Conservation (phyloP, 1,284 basidiomycete species). For the Ganoderma leucocontextum region DNA sequence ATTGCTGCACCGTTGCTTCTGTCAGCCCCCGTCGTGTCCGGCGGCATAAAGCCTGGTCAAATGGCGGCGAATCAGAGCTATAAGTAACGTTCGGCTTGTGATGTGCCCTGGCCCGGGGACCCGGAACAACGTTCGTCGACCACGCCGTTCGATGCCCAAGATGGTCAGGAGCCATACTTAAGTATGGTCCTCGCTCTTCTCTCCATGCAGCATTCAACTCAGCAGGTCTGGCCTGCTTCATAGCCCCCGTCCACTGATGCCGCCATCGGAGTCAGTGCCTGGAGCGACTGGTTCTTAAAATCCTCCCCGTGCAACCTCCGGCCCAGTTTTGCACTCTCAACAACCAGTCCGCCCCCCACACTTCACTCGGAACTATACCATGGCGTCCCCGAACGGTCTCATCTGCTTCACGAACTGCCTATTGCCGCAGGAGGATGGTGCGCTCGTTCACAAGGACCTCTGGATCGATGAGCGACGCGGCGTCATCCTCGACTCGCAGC, state of each 20-base stretch:
- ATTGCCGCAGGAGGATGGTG: slow-evolving; percentile 79
- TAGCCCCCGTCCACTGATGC: not conserved
- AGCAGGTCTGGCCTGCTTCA: slow-evolving; percentile 10
- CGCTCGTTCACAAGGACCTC: slow-evolving; percentile 70
- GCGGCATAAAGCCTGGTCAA: not conserved
- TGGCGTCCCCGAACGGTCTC: slow-evolving; percentile 64
- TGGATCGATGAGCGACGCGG: slow-evolving; percentile 81
- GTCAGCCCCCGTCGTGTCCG: not conserved
- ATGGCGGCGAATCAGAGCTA: not conserved
- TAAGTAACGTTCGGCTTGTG: not conserved
- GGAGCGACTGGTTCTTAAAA: slow-evolving; percentile 5
- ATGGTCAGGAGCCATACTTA: slow-evolving; percentile 15
- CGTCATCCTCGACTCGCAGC: slow-evolving; percentile 69
- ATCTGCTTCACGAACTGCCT: slow-evolving; percentile 89
- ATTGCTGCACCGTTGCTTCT: too few relatives aligned
- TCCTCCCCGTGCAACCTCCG: not conserved
- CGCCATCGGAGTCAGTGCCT: slow-evolving; percentile 10
- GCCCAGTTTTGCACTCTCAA: not conserved
- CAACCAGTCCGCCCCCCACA: not conserved
- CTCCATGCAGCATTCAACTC: slow-evolving; percentile 17
- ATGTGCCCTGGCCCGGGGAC: not conserved
- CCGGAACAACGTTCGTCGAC: slow-evolving; percentile 7
- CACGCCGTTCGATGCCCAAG: slow-evolving; percentile 1
- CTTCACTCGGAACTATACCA: slow-evolving; percentile 19
- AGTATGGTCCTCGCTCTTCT: slow-evolving; percentile 29